Evolutionary conservation across 208 protist genomes (phyloP).

Genomic region (Crithidia acanthocephali): DNA sequence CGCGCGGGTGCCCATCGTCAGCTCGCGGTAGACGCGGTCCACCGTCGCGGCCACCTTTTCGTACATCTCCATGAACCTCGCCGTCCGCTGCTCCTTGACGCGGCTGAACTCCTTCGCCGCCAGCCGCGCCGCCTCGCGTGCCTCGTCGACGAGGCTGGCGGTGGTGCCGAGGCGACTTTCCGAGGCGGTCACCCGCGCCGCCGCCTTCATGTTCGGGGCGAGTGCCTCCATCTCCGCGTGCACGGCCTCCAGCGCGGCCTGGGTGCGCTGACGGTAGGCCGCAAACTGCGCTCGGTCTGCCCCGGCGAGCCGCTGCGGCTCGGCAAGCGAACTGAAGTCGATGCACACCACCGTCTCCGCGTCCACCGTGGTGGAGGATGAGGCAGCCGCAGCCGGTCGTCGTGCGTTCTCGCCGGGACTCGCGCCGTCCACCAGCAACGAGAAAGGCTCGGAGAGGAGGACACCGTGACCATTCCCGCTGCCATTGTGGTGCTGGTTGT

Average conservation of each 20-base stretch:
- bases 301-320: conserved; percentile 45
- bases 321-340: conserved; percentile 75
- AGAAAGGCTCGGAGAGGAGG: conserved; percentile 68
- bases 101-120: conserved; percentile 81
- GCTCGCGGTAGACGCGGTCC: conserved; percentile 95
- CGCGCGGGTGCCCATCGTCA: conserved; percentile 89
- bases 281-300: conserved; percentile 53
- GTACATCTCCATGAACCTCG: conserved; percentile 95
- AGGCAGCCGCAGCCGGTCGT: neutral
- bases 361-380: conserved; percentile 14
- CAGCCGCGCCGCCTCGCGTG: conserved; percentile 68
- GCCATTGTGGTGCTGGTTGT: neutral
- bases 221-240: conserved; percentile 76
- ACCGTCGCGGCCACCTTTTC: conserved; percentile 91
- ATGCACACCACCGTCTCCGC: conserved; percentile 47
- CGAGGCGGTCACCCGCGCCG: conserved; percentile 60
- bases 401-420: conserved; percentile 1
- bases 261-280: conserved; percentile 66
- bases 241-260: conserved; percentile 59
- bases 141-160: conserved; percentile 75
- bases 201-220: conserved; percentile 86
- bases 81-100: conserved; percentile 88
- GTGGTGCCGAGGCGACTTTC: conserved; percentile 78
- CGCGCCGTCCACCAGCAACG: conserved; percentile 30
- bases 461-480: neutral